These are phyloP conservation scores for Eruca vesicaria DNA, from an alignment of 441 rosid species.

Conservation along the genomic window DNA sequence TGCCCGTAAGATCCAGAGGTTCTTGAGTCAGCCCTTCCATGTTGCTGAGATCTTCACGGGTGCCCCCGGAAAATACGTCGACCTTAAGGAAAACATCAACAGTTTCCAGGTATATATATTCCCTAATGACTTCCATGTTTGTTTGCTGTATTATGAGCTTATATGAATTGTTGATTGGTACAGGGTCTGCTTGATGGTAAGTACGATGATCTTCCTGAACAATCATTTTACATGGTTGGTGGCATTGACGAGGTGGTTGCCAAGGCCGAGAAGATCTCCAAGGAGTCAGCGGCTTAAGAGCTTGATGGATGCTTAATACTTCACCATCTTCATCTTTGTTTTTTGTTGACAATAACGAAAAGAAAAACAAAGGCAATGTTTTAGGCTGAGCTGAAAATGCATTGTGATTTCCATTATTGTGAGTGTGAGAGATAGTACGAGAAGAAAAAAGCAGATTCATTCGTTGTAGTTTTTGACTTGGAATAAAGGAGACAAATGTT, in stretches of 20 bases:
- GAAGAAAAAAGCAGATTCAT: constrained; percentile 5
- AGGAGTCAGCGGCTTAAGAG: constrained; percentile 56
- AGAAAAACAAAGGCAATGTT: constrained; percentile 16
- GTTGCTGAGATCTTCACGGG: constrained; percentile 98
- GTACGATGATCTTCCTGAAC: constrained; percentile 91
- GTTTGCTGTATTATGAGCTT: background rate
- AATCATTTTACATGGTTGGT: constrained; percentile 98
- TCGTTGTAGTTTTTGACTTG: constrained; percentile 21
- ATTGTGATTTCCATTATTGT: constrained; percentile 3
- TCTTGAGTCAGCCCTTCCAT: constrained; percentile 98
- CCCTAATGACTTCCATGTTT: background rate
- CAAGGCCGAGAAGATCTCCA: constrained; percentile 88
- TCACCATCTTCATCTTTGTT: background rate
- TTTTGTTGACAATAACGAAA: constrained; percentile 45
- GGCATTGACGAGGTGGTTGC: constrained; percentile 96
- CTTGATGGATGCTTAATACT: background rate
- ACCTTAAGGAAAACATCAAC: constrained; percentile 77
- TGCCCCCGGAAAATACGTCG: constrained; percentile 95
- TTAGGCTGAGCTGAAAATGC: constrained; percentile 1
- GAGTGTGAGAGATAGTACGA: constrained; percentile 34
- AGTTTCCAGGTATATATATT: constrained; percentile 78
- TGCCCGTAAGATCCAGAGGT: constrained; percentile 92
- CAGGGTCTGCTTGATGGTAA: constrained; percentile 93
- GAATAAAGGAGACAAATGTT: constrained; percentile 26
- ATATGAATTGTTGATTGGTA: background rate